Conservation (phyloP, 2,329 filamentous ascomycete genomes). For the Colletotrichum tabaci region DNA sequence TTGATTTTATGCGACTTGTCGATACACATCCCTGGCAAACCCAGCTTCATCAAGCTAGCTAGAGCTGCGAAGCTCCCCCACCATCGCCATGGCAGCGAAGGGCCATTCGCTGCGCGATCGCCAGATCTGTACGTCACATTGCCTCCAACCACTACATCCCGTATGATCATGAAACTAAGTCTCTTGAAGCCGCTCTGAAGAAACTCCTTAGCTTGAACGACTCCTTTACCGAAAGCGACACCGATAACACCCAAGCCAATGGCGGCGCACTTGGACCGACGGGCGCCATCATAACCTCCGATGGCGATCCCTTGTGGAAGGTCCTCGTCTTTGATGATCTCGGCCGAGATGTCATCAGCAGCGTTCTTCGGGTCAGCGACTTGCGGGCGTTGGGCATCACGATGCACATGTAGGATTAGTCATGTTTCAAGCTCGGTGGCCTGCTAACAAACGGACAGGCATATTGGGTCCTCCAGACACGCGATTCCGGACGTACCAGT, state of each 20-base stretch:
- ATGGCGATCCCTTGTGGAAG: conserved; percentile 97
- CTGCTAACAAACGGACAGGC: conserved; percentile 65
- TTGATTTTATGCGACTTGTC: conserved; percentile 19
- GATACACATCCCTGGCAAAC: conserved; percentile 2
- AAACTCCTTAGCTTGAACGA: conserved; percentile 97
- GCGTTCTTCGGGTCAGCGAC: conserved; percentile 94
- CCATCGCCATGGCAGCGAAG: conserved; percentile 60
- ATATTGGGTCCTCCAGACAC: conserved; percentile 85
- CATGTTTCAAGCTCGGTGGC: conserved; percentile 11
- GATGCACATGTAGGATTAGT: conserved; percentile 82
- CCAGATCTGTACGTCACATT: conserved; percentile 60
- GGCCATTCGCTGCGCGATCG: conserved; percentile 65
- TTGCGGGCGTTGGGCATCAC: conserved; percentile 94
- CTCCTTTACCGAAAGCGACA: conserved; percentile 70
- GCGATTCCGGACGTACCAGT: conserved; percentile 97
- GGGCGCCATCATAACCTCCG: conserved; percentile 85
- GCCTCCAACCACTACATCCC: neutral
- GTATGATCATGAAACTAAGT: conserved; percentile 6
- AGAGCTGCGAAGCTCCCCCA: conserved; percentile 43
- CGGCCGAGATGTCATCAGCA: conserved; percentile 96
- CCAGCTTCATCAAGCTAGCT: conserved; percentile 33
- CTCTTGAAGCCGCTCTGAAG: conserved; percentile 83
- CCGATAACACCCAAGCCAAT: conserved; percentile 75
- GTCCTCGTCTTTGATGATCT: conserved; percentile 94
- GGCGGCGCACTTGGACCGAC: conserved; percentile 74